phyloP scores from a whole-genome alignment of 345 rosid genomes.

The Gossypium herbaceum region DNA sequence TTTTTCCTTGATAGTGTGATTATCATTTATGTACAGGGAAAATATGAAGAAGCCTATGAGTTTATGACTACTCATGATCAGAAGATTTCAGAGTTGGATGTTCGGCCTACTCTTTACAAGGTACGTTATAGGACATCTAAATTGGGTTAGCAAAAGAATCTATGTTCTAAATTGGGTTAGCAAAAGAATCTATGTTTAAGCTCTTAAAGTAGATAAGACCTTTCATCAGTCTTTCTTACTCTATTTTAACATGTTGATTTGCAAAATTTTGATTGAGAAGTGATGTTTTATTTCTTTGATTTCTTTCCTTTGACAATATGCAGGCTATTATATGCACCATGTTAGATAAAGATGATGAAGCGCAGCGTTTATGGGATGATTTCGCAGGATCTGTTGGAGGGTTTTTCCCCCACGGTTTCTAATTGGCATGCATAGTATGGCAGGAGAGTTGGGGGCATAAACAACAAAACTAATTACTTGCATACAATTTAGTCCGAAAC shows the following conservation, averaged over 20 bases:
- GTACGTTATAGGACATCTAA: slow-evolving; percentile 11
- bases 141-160: not conserved
- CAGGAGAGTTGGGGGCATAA: not conserved
- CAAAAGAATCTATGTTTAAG: not conserved
- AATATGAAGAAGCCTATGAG: slow-evolving; percentile 29
- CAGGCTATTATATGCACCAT: slow-evolving; percentile 39
- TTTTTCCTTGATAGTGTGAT: not conserved
- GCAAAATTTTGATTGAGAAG: not conserved
- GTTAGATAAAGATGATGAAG: slow-evolving; percentile 30
- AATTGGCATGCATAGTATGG: not conserved
- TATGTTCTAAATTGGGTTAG: no score
- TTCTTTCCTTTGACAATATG: not conserved
- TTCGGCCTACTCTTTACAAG: slow-evolving; percentile 42
- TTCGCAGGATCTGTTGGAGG: slow-evolving; percentile 22
- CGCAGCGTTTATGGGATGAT: slow-evolving; percentile 32
- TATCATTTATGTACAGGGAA: slow-evolving; percentile 27
- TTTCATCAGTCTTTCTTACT: no score
- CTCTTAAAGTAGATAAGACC: no score
- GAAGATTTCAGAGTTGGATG: slow-evolving; percentile 22
- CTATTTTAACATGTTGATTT: no score
- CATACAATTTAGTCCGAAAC: no score
- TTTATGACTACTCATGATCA: not conserved
- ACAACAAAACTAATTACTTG: no score
- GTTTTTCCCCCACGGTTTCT: not conserved
- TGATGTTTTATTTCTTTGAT: not conserved